phyloP scores from a whole-genome alignment of 1,284 basidiomycete species.

The Exobasidium rhododendri region DNA sequence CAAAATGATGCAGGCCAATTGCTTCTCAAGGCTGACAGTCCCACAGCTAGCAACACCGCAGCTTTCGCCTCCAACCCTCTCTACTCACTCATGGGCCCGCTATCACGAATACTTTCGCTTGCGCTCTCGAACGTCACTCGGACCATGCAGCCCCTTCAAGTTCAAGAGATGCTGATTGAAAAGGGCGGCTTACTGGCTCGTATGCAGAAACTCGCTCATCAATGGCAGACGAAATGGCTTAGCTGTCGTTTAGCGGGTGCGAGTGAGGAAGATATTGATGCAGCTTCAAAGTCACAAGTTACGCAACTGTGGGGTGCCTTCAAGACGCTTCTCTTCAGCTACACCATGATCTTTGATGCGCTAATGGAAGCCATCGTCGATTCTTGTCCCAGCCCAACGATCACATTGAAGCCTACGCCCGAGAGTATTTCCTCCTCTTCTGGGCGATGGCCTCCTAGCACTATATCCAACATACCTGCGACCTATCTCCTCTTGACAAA shows the following conservation, averaged over 20 bases:
- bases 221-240: conserved; percentile 26
- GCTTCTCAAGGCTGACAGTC: not conserved
- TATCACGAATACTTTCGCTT: conserved; percentile 40
- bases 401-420: conserved; percentile 19
- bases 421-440: conserved; percentile 5
- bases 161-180: conserved; percentile 26
- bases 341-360: conserved; percentile 50
- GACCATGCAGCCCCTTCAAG: conserved; percentile 22
- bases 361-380: conserved; percentile 48
- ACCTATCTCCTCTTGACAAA: conserved; percentile 35
- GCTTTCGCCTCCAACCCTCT: conserved; percentile 21
- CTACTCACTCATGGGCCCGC: conserved; percentile 37
- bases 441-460: conserved; percentile 25
- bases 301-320: conserved; percentile 43
- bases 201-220: conserved; percentile 28
- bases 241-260: conserved; percentile 25
- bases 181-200: conserved; percentile 20
- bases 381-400: conserved; percentile 45
- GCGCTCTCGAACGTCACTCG: conserved; percentile 30
- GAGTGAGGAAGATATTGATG: conserved; percentile 22
- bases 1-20: conserved; percentile 16
- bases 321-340: conserved; percentile 48
- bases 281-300: not conserved
- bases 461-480: conserved; percentile 38
- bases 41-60: not conserved